Conservation (phyloP, 805 yeast genomes). For the Saccharomycopsis amapae region DNA sequence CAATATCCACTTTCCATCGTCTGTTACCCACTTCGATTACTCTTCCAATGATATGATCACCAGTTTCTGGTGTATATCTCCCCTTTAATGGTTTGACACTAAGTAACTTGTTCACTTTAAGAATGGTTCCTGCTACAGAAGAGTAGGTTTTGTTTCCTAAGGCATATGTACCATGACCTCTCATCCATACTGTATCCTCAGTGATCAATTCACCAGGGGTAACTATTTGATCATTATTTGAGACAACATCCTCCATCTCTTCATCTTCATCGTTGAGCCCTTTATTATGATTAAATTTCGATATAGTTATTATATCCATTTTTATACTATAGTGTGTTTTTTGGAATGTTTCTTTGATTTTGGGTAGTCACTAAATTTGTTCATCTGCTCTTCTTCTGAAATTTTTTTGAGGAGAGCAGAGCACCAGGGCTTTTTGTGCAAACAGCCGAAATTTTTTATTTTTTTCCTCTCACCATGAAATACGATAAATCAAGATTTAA, state of each 20-base stretch:
- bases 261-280: constrained; percentile 26
- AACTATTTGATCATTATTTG: constrained; percentile 39
- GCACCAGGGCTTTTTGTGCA: too few species aligned
- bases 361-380: too few species aligned
- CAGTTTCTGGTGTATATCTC: constrained; percentile 87
- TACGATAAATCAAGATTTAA: too few species aligned
- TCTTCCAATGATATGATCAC: constrained; percentile 92
- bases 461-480: too few species aligned
- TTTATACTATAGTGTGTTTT: too few species aligned
- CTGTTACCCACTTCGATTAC: constrained; percentile 89
- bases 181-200: constrained; percentile 95
- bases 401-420: too few species aligned
- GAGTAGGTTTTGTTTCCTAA: constrained; percentile 70
- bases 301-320: constrained; percentile 20
- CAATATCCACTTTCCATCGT: constrained; percentile 96
- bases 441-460: background rate
- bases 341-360: too few species aligned
- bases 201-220: constrained; percentile 98
- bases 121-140: constrained; percentile 86
- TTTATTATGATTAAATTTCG: constrained; percentile 20
- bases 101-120: constrained; percentile 77
- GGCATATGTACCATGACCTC: constrained; percentile 94
- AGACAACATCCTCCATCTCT: constrained; percentile 24
- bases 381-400: too few species aligned
- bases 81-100: constrained; percentile 84